Evolutionary conservation across 1,284 basidiomycete genomes (phyloP), one percentile per base, ranked within the genome.

Genomic region (Ceratobasidium theobromae): DNA sequence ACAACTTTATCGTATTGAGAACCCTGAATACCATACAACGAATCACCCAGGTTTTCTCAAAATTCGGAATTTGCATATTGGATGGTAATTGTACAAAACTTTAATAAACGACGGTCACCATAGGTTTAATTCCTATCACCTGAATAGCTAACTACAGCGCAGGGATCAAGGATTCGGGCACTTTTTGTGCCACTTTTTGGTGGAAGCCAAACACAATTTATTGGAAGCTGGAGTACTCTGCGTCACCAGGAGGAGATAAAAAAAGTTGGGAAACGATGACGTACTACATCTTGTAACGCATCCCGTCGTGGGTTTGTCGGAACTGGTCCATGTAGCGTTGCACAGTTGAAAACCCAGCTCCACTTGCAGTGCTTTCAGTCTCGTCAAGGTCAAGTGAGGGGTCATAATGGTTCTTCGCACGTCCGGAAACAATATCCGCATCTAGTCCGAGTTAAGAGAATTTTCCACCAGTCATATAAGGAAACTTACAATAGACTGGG

Each of bases 371-470:
- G 8, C 18, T 51, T 25, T 12, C 48, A 11, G 48, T 30, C 5
- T 51, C 48, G 28, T 21, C 18, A 12, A 27, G 33, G 18, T 28
- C 18, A 11, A 51, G 12, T 8, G 48, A 51, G 5, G 89, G 89
- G 72, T 88, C 85, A 70, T 88, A 91, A 72, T 91, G 89, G 72
- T 88, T 88, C 77, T 88, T 89, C 0, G 88, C 87, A 3, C 89
- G 81, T 1, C 86, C 80, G 71, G 89, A 91, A 21, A 91, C 89
- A 55, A 90, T 89, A 74, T 91, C 89, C 11, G 89, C 89, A 74
- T 91, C 89, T 91, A 25, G n/a, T 71, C 87, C 74, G 70, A 90
- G 89, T 92, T 71, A 91, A 92, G 0, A 91, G 89, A 90, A n/a
- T n/a, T n/a, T n/a, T n/a, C n/a, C n/a, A n/a, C n/a, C n/a, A n/a